A percentile compares a stretch with the other conserved stretches of the same genome.
Evolutionary conservation across 2,329 filamentous ascomycete genomes (phyloP).

Genomic region (Alternaria sp.): DNA sequence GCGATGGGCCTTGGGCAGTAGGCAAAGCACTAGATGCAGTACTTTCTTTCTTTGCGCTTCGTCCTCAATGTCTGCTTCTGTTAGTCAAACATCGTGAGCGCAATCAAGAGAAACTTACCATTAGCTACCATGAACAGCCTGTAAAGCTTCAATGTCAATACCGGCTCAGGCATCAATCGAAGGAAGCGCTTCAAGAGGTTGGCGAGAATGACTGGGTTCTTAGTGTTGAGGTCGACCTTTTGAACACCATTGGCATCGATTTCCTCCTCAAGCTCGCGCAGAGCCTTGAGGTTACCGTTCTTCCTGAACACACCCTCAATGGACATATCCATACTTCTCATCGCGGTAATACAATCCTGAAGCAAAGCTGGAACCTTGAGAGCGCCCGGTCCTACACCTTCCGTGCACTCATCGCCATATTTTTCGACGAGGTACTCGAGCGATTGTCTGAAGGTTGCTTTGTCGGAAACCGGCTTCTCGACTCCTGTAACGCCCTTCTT

Average conservation of each 20-base stretch:
- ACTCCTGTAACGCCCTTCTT: constrained; percentile 73
- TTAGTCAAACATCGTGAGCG: constrained; percentile 21
- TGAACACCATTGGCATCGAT: constrained; percentile 89
- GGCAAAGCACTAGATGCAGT: constrained; percentile 88
- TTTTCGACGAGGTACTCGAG: constrained; percentile 90
- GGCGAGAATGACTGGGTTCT: constrained; percentile 92
- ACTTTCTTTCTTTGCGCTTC: constrained; percentile 83
- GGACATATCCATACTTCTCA: constrained; percentile 99
- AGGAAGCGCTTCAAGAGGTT: constrained; percentile 95
- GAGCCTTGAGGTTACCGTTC: constrained; percentile 96
- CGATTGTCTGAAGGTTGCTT: constrained; percentile 90
- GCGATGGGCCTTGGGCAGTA: constrained; percentile 89
- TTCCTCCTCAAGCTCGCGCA: constrained; percentile 83
- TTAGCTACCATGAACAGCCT: constrained; percentile 88
- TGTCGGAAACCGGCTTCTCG: constrained; percentile 57
- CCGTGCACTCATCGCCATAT: constrained; percentile 96
- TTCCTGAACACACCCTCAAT: constrained; percentile 99
- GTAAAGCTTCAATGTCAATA: constrained; percentile 95
- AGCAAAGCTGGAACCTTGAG: constrained; percentile 91
- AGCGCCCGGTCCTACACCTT: constrained; percentile 91
- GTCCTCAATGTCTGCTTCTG: constrained; percentile 73
- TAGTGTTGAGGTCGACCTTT: constrained; percentile 83
- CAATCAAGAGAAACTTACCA: constrained; percentile 58
- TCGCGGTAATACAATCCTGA: constrained; percentile 92
- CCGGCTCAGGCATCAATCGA: constrained; percentile 89